A percentile compares a stretch with the other conserved stretches of the same genome.
phyloP scores from a whole-genome alignment of 176 grass and related monocot species.

The Carex pumila region DNA sequence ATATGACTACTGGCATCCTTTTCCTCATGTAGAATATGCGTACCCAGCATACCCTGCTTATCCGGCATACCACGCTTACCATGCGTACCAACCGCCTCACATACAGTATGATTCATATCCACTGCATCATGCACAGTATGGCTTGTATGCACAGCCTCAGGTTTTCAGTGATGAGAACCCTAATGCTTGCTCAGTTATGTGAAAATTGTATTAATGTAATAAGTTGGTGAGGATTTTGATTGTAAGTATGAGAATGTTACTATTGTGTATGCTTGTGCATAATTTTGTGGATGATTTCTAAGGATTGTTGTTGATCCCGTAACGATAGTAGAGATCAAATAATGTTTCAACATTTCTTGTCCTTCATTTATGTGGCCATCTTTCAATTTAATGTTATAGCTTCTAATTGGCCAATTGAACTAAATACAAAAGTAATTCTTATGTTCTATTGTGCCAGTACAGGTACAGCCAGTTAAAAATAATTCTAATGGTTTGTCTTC shows the following conservation, averaged over 20 bases:
- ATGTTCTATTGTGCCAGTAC: background rate
- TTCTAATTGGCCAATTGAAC: background rate
- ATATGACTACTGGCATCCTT: constrained; percentile 30
- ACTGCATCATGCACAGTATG: background rate
- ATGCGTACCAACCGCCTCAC: background rate
- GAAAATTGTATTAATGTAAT: background rate
- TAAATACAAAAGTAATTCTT: background rate
- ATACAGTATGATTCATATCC: background rate
- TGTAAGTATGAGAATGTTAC: background rate
- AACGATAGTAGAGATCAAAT: constrained; percentile 1
- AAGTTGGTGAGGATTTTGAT: background rate
- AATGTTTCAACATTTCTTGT: background rate
- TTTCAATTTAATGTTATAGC: background rate
- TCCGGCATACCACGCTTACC: background rate
- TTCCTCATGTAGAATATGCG: constrained; percentile 25
- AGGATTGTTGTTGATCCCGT: background rate
- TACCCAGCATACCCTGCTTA: constrained; percentile 23
- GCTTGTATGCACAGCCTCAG: constrained; percentile 11
- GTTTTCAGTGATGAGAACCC: constrained; percentile 58
- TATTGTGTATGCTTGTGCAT: constrained; percentile 6
- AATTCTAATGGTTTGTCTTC: background rate
- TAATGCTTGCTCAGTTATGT: constrained; percentile 43
- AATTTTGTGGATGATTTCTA: background rate
- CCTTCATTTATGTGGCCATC: background rate
- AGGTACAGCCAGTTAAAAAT: background rate